Evolutionary conservation across 2,329 filamentous ascomycete genomes (phyloP).

Genomic region (Coniella lustricola): DNA sequence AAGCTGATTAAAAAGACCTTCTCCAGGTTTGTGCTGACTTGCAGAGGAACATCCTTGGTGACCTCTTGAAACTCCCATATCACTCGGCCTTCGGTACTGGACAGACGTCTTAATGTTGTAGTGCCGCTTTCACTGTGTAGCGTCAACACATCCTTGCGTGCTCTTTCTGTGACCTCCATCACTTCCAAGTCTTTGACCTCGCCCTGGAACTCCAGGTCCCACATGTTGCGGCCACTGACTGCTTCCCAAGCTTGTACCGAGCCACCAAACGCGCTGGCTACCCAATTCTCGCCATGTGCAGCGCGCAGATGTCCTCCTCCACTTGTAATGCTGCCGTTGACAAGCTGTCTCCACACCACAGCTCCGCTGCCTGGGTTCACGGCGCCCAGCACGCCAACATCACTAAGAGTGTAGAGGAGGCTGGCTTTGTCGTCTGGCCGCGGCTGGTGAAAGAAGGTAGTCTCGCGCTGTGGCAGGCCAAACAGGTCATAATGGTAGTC

Average conservation of each 20-base stretch:
- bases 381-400: conserved; percentile 75
- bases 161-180: conserved; percentile 58
- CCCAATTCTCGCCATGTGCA: conserved; percentile 70
- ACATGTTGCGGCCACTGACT: conserved; percentile 69
- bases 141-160: conserved; percentile 63
- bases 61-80: conserved; percentile 72
- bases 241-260: conserved; percentile 78
- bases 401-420: conserved; percentile 84
- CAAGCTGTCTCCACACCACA: conserved; percentile 77
- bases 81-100: conserved; percentile 63
- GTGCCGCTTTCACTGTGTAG: conserved; percentile 54
- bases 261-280: conserved; percentile 66
- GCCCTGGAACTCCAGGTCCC: conserved; percentile 58
- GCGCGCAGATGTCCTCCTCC: conserved; percentile 55
- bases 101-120: conserved; percentile 61
- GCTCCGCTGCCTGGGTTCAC: conserved; percentile 81
- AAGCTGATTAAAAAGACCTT: conserved; percentile 72
- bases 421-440: conserved; percentile 75
- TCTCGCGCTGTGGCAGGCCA: conserved; percentile 71
- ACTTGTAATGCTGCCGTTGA: conserved; percentile 46
- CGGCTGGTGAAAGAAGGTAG: conserved; percentile 93
- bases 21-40: conserved; percentile 63
- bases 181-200: conserved; percentile 66
- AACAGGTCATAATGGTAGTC: conserved; percentile 91
- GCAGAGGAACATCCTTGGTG: conserved; percentile 65